phyloP scores from a whole-genome alignment of 2,329 filamentous ascomycete species.

The Colletotrichum melonis region DNA sequence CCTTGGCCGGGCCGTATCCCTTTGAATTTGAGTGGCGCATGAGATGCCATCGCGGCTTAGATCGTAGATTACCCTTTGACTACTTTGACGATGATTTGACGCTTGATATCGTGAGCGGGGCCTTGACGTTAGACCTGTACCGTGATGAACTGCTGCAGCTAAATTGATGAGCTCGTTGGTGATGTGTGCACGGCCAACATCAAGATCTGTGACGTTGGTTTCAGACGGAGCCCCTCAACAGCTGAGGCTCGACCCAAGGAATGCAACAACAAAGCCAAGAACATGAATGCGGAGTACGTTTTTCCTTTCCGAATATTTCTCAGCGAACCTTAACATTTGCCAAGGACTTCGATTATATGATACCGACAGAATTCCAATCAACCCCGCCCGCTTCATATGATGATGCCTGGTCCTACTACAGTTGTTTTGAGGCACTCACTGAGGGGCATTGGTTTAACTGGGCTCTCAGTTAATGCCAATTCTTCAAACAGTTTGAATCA shows the following conservation, averaged over 20 bases:
- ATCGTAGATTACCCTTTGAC: too few relatives aligned
- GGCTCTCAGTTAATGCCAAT: too few relatives aligned
- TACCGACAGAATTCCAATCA: too few relatives aligned
- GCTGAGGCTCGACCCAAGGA: background rate
- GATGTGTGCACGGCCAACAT: background rate
- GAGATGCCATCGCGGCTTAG: background rate
- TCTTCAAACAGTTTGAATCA: too few relatives aligned
- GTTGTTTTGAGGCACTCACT: too few relatives aligned
- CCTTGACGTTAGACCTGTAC: background rate
- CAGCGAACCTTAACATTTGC: background rate
- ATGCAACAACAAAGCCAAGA: background rate
- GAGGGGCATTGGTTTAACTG: too few relatives aligned
- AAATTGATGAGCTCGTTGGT: too few relatives aligned
- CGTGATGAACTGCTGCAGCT: too few relatives aligned
- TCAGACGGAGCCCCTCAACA: background rate
- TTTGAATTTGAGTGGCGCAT: slow-evolving; percentile 5
- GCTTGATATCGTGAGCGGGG: background rate
- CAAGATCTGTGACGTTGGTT: background rate
- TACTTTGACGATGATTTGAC: background rate
- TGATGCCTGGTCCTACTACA: too few relatives aligned
- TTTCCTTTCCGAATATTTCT: background rate
- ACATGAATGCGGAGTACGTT: background rate
- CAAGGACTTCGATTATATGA: too few relatives aligned
- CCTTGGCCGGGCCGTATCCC: slow-evolving; percentile 10
- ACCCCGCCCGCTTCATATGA: too few relatives aligned